Conservation (phyloP, 1,139 yeast genomes). For the Saccharomycopsis hybrid region DNA sequence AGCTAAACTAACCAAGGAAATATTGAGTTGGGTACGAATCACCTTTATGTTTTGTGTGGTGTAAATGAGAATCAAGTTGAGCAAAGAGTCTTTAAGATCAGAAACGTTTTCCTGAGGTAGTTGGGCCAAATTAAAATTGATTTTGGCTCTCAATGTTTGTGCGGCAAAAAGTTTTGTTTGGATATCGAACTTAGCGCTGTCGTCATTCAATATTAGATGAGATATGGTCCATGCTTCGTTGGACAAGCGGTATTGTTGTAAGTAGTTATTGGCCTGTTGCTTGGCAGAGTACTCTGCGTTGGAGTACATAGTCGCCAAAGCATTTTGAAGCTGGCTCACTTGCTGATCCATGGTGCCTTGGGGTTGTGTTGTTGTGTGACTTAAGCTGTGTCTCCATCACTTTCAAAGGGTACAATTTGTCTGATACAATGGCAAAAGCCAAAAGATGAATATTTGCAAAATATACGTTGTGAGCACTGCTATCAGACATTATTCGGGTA, state of each 20-base stretch:
- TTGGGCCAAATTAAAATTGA: conserved; percentile 79
- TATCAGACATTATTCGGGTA: too few species aligned
- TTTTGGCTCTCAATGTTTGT: conserved; percentile 80
- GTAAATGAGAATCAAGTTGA: conserved; percentile 48
- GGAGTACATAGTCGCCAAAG: conserved; percentile 58
- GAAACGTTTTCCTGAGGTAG: conserved; percentile 48
- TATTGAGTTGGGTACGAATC: conserved; percentile 71
- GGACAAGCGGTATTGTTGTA: conserved; percentile 81
- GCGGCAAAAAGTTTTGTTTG: conserved; percentile 78
- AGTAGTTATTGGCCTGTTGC: conserved; percentile 53
- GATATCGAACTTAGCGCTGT: conserved; percentile 27
- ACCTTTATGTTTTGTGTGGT: conserved; percentile 39
- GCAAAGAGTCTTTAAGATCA: conserved; percentile 55
- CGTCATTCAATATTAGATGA: conserved; percentile 27
- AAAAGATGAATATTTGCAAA: too few species aligned
- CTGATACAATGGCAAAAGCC: too few species aligned
- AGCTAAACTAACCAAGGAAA: conserved; percentile 76
- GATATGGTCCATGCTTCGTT: conserved; percentile 59
- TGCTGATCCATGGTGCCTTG: conserved; percentile 11
- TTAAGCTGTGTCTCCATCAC: too few species aligned
- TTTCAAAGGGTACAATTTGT: too few species aligned
- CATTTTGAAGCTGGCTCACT: conserved; percentile 27
- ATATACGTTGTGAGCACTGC: too few species aligned
- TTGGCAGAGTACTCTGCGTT: conserved; percentile 46
- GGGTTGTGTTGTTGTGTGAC: too few species aligned